Evolutionary conservation across 495 filamentous ascomycete genomes (phyloP).

Genomic region (Daldinia decipiens): DNA sequence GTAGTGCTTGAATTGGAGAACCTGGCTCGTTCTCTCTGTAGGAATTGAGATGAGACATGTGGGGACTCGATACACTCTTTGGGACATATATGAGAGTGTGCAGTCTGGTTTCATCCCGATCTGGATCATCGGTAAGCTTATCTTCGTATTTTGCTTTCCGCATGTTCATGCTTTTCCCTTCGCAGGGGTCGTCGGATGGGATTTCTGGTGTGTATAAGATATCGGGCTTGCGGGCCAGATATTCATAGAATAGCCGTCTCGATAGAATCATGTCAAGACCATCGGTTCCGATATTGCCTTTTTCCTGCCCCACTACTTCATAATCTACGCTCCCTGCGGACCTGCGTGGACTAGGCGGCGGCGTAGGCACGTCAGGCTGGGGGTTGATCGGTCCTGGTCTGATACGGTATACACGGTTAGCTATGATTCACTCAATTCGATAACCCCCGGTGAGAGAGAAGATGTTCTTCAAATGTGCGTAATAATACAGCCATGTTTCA

Average conservation of each 20-base stretch:
- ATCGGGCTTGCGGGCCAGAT: not conserved
- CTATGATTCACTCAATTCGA: not conserved
- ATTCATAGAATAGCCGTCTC: constrained; percentile 12
- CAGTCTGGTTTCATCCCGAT: constrained; percentile 26
- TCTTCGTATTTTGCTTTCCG: constrained; percentile 21
- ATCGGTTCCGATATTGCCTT: not conserved
- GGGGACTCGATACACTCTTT: constrained; percentile 23
- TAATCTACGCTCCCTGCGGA: not conserved
- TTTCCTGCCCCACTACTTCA: not conserved
- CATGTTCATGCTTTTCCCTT: not conserved
- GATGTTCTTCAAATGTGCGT: constrained; percentile 4
- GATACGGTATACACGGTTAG: constrained; percentile 12
- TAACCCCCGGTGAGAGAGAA: constrained; percentile 3
- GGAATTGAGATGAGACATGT: constrained; percentile 32
- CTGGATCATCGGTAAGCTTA: constrained; percentile 38
- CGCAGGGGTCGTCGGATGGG: constrained; percentile 3
- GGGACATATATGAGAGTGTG: constrained; percentile 22
- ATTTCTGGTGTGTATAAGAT: constrained; percentile 7
- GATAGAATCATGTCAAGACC: not conserved
- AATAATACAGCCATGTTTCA: constrained; percentile 30
- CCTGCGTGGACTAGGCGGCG: constrained; percentile 46
- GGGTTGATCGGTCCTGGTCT: constrained; percentile 45
- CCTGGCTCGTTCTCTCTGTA: constrained; percentile 26
- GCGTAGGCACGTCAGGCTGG: constrained; percentile 46
- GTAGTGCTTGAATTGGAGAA: not conserved